These are phyloP conservation scores for Orobanche coerulescens DNA, from an alignment of 257 asterid species.

Conservation along the genomic window DNA sequence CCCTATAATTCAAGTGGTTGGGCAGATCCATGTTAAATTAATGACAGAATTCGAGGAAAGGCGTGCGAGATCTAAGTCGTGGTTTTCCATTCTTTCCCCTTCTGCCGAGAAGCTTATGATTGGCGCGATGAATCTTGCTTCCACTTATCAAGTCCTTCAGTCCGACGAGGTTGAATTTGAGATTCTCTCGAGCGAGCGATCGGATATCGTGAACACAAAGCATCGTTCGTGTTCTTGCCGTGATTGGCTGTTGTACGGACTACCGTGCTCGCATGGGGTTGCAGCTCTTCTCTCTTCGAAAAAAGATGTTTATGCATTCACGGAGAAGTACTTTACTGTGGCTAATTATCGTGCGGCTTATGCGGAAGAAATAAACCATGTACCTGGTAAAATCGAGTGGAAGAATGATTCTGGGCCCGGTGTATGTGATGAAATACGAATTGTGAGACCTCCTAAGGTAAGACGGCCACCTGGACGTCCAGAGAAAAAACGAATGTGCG, in stretches of 20 bases:
- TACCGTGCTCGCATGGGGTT: slow-evolving; percentile 75
- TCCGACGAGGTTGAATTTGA: slow-evolving; percentile 73
- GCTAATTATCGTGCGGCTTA: slow-evolving; percentile 41
- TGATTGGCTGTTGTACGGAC: slow-evolving; percentile 57
- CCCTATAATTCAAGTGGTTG: slow-evolving; percentile 61
- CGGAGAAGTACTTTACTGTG: slow-evolving; percentile 41
- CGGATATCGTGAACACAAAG: slow-evolving; percentile 57
- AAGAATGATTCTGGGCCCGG: slow-evolving; percentile 26
- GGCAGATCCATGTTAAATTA: slow-evolving; percentile 46
- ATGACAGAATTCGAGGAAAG: slow-evolving; percentile 46
- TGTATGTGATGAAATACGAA: slow-evolving; percentile 28
- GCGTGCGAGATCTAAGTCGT: slow-evolving; percentile 32
- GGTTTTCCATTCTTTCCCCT: slow-evolving; percentile 61
- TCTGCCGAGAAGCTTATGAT: slow-evolving; percentile 48
- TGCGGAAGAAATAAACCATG: slow-evolving; percentile 35
- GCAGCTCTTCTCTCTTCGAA: slow-evolving; percentile 53
- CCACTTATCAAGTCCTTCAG: slow-evolving; percentile 55
- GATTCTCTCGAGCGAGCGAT: slow-evolving; percentile 52
- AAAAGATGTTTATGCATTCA: slow-evolving; percentile 47
- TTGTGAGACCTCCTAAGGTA: slow-evolving; percentile 62
- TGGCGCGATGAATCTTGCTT: slow-evolving; percentile 42
- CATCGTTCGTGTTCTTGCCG: slow-evolving; percentile 54
- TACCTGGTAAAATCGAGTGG: slow-evolving; percentile 53
- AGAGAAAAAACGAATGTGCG: slow-evolving; percentile 57
- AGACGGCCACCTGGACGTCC: slow-evolving; percentile 75